phyloP scores from a whole-genome alignment of 75 land plant genomes.

The Adiantum capillusveneris region DNA sequence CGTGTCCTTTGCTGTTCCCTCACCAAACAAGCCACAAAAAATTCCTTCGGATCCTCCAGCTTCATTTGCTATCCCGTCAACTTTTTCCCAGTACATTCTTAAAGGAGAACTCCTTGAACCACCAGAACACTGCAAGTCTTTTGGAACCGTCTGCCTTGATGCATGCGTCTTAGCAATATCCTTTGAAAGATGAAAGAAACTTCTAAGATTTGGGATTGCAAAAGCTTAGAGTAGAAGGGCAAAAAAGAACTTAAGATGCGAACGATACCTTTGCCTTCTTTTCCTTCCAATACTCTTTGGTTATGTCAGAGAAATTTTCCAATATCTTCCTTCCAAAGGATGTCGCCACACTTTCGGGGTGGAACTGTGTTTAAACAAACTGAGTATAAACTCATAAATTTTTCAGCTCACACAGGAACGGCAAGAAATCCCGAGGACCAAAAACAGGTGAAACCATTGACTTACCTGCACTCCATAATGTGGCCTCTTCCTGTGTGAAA shows the following conservation, averaged over 20 bases:
- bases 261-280: background rate
- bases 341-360: constrained; percentile 96
- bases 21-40: constrained; percentile 69
- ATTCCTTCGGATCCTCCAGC: constrained; percentile 81
- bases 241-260: background rate
- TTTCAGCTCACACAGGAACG: background rate
- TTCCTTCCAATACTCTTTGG: constrained; percentile 41
- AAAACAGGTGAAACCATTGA: background rate
- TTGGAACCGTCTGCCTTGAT: too few species aligned
- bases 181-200: too few species aligned
- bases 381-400: constrained; percentile 10
- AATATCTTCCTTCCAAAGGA: constrained; percentile 68
- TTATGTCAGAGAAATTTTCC: constrained; percentile 74
- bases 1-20: constrained; percentile 51
- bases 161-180: too few species aligned
- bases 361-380: constrained; percentile 52
- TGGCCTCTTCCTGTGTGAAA: constrained; percentile 71
- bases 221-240: background rate
- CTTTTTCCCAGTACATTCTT: constrained; percentile 62
- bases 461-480: constrained; percentile 97
- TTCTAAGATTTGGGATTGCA: too few species aligned
- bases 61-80: constrained; percentile 40
- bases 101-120: constrained; percentile 10
- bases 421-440: background rate
- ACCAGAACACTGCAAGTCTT: background rate